A percentile compares a stretch with the other conserved stretches of the same genome.
phyloP scores from a whole-genome alignment of 306 rosid species.

The Cicer arietinum region DNA sequence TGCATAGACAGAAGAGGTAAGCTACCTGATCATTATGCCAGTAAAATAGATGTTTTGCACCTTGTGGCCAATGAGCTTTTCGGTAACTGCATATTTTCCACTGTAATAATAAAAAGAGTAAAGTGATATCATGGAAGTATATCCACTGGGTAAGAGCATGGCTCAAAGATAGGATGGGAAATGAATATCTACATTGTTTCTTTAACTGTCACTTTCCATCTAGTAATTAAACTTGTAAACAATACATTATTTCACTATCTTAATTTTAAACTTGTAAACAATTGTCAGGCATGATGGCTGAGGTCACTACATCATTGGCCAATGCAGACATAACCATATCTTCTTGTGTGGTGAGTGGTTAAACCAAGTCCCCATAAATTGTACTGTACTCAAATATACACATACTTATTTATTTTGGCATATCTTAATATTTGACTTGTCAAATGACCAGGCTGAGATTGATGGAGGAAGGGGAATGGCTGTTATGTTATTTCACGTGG shows the following conservation, averaged over 20 bases:
- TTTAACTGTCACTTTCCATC: conserved; percentile 23
- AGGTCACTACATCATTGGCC: conserved; percentile 85
- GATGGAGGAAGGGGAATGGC: conserved; percentile 94
- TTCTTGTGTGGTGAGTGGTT: conserved; percentile 93
- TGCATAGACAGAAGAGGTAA: conserved; percentile 91
- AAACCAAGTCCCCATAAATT: conserved; percentile 39
- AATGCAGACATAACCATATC: conserved; percentile 77
- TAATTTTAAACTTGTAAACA: conserved; percentile 39
- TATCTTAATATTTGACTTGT: conserved; percentile 40
- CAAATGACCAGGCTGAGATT: conserved; percentile 90
- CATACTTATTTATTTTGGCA: conserved; percentile 33
- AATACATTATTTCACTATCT: conserved; percentile 16
- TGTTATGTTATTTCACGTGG: conserved; percentile 86
- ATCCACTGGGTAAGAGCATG: conserved; percentile 23
- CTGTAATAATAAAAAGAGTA: conserved; percentile 14
- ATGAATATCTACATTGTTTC: conserved; percentile 14
- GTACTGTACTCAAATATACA: conserved; percentile 33
- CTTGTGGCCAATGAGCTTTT: conserved; percentile 27
- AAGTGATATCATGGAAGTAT: conserved; percentile 12
- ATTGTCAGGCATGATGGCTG: conserved; percentile 89
- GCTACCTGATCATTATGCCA: conserved; percentile 27
- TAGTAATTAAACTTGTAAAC: not conserved
- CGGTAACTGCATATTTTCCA: conserved; percentile 5
- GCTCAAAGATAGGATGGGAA: conserved; percentile 17
- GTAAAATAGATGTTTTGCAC: conserved; percentile 39